phyloP scores from a whole-genome alignment of 2,329 filamentous ascomycete species.

The Pseudogymnoascus sp. region DNA sequence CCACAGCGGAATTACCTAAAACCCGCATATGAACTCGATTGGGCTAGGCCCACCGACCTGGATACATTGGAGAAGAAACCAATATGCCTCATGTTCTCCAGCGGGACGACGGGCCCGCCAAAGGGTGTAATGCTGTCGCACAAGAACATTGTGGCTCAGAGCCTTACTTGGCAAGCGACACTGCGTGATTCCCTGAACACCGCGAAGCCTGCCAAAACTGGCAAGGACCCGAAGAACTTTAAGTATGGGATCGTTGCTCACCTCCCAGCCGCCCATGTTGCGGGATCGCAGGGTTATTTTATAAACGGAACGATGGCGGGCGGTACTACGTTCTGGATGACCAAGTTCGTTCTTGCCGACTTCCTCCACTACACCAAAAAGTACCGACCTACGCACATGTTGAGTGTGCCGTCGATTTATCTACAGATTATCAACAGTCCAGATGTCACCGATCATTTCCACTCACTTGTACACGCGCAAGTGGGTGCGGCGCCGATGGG shows the following conservation, averaged over 20 bases:
- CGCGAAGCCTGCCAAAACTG: not conserved
- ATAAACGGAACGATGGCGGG: not conserved
- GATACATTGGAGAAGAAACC: conserved; percentile 44
- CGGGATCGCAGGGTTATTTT: conserved; percentile 46
- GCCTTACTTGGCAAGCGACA: conserved; percentile 20
- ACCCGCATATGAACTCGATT: conserved; percentile 41
- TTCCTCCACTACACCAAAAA: conserved; percentile 47
- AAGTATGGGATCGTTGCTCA: not conserved
- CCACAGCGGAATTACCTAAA: conserved; percentile 36
- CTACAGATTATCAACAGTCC: conserved; percentile 51
- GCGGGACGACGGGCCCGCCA: conserved; percentile 71
- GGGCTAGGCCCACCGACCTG: conserved; percentile 57
- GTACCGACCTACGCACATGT: conserved; percentile 46
- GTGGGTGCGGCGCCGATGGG: conserved; percentile 46
- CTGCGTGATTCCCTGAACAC: not conserved
- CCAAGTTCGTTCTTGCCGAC: conserved; percentile 47
- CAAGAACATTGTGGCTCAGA: conserved; percentile 62
- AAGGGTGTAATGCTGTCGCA: conserved; percentile 86
- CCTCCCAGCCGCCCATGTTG: conserved; percentile 50
- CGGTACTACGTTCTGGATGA: conserved; percentile 51
- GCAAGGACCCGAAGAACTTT: not conserved
- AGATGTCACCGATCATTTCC: conserved; percentile 33
- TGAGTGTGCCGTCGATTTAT: conserved; percentile 55
- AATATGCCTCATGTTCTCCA: conserved; percentile 70
- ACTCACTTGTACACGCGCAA: not conserved